Conservation (phyloP, 2,329 filamentous ascomycete genomes). For the Apiospora kogelbergensis region DNA sequence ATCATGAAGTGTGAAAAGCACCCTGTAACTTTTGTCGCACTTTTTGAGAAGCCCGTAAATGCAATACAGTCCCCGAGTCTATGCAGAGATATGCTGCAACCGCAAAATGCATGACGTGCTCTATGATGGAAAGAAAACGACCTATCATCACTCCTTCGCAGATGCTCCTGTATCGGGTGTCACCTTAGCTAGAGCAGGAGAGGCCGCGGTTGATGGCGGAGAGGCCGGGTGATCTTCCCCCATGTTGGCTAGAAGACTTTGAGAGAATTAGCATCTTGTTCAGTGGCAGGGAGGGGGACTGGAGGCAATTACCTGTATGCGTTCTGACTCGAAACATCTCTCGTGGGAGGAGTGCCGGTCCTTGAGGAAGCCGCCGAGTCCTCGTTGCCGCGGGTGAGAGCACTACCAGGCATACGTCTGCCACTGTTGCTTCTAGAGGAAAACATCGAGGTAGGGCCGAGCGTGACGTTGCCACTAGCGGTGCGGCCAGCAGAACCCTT, state of each 20-base stretch:
- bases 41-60: constrained; percentile 43
- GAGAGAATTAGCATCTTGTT: constrained; percentile 28
- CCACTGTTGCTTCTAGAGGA: constrained; percentile 89
- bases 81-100: constrained; percentile 37
- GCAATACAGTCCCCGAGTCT: constrained; percentile 43
- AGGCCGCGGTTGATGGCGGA: constrained; percentile 67
- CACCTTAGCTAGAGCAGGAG: constrained; percentile 64
- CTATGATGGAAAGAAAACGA: constrained; percentile 33
- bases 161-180: constrained; percentile 48
- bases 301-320: constrained; percentile 81
- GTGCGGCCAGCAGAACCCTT: constrained; percentile 61
- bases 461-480: constrained; percentile 61
- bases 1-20: constrained; percentile 40
- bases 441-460: constrained; percentile 87
- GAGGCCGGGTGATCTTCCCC: constrained; percentile 65
- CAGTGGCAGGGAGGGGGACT: background rate
- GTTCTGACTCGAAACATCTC: constrained; percentile 72
- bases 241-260: constrained; percentile 59
- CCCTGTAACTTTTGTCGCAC: constrained; percentile 44
- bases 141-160: constrained; percentile 54
- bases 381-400: constrained; percentile 72
- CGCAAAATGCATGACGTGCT: constrained; percentile 36
- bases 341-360: constrained; percentile 79
- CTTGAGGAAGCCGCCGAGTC: constrained; percentile 87
- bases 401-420: constrained; percentile 72